Evolutionary conservation across 75 land plant species (phyloP), one percentile per base, ranked within the genome.

Genomic region (Sequoia sempervirens): DNA sequence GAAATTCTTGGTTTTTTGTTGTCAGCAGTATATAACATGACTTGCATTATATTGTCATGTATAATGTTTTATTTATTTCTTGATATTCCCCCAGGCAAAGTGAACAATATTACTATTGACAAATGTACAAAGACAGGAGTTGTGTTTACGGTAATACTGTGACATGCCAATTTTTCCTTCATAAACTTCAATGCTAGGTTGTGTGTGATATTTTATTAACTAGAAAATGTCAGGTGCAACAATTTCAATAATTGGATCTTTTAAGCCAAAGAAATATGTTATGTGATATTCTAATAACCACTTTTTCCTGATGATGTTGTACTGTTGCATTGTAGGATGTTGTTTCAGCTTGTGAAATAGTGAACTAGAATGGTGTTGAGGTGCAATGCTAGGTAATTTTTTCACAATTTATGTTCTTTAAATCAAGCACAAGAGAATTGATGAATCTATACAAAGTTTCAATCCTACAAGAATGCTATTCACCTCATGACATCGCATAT

Each of bases 261-360:
- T 56, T n/a, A n/a, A 30, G 20, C 46, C 43, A 83, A 46, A 32
- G 30, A 30, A 73, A 84, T 50, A 17, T 52, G 40, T 23, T 12
- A 37, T 83, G 82, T 26, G 11, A 11, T 26, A 20, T 56, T 82
- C 82, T 40, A 66, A 58, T 30, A 34, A 40, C 32, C 17, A 66
- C 84, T 14, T 41, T 72, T 85, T 83, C 66, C 68, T 82, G 36
- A n/a, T 15, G 17, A 43, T 84, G 38, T 54, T n/a, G 79, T 83
- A 53, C 54, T 23, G 54, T 84, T 43, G 50, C 40, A n/a, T 15
- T 66, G n/a, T 86, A 97, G 99, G 96, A 96, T 88, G 98, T 96
- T 76, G 99, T 97, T 18, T 93, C 99, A 54, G 99, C 98, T 84
- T 97, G 94, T 88, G 99, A 97, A 87, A 85, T 97, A 85, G 99